A percentile compares a stretch with the other conserved stretches of the same genome.
phyloP scores from a whole-genome alignment of 1,284 basidiomycete genomes.

The Calocybe gambosa region DNA sequence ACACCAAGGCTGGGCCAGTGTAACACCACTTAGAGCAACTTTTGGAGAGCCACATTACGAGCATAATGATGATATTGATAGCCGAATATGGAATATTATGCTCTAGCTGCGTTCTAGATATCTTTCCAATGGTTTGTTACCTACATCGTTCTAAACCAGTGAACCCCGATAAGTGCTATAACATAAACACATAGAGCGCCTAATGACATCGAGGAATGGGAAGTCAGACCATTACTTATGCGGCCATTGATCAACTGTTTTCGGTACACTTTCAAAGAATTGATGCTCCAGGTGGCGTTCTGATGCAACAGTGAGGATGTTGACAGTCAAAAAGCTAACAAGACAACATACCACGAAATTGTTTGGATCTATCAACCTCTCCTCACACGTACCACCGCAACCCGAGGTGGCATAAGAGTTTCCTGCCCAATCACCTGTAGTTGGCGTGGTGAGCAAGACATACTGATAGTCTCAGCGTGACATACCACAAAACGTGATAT shows the following conservation, averaged over 20 bases:
- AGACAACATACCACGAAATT: constrained; percentile 55
- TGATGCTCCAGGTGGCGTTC: constrained; percentile 37
- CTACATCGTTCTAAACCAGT: neutral
- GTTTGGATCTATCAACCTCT: constrained; percentile 55
- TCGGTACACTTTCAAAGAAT: constrained; percentile 32
- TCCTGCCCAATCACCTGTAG: constrained; percentile 74
- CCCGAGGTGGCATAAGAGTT: constrained; percentile 66
- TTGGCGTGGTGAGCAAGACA: constrained; percentile 1
- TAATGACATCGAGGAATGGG: neutral
- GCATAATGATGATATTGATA: constrained; percentile 26
- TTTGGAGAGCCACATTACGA: constrained; percentile 55
- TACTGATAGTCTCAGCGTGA: neutral
- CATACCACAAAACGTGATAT: constrained; percentile 77
- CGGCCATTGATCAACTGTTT: constrained; percentile 27
- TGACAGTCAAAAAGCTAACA: constrained; percentile 13
- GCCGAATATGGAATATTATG: constrained; percentile 49
- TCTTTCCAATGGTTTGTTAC: neutral
- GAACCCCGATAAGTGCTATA: constrained; percentile 11
- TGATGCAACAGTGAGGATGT: constrained; percentile 8
- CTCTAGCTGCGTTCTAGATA: constrained; percentile 26
- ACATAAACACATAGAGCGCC: constrained; percentile 1
- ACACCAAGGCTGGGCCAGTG: constrained; percentile 57
- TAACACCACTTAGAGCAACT: constrained; percentile 68
- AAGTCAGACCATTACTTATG: constrained; percentile 8
- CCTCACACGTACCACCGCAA: constrained; percentile 68